Conservation (phyloP, 2,329 filamentous ascomycete species). For the Neofusicoccum sp. region DNA sequence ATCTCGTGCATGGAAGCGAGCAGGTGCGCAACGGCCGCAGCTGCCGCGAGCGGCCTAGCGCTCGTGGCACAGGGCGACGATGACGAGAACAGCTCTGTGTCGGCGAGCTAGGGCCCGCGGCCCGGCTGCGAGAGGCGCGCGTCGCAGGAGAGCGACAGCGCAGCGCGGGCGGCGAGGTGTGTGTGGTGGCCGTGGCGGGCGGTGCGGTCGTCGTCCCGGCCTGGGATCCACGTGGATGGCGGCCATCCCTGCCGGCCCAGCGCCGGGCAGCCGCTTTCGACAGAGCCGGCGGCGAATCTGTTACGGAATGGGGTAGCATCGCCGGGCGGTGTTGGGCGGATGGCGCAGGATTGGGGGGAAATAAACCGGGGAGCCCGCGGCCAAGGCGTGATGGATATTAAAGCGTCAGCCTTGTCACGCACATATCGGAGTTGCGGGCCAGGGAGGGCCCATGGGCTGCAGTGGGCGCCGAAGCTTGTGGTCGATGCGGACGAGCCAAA, state of each 20-base stretch:
- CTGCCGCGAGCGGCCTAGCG: constrained; percentile 8
- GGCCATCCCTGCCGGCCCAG: background rate
- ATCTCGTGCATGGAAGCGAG: constrained; percentile 20
- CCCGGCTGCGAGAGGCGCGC: background rate
- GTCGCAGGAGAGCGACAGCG: background rate
- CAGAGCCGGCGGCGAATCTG: background rate
- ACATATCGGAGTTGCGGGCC: constrained; percentile 9
- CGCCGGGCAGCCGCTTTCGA: background rate
- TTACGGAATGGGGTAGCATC: constrained; percentile 9
- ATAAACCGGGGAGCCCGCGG: background rate
- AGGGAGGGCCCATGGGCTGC: background rate
- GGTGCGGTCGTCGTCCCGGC: too few relatives aligned
- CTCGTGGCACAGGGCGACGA: background rate
- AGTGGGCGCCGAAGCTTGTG: background rate
- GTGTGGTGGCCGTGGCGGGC: too few relatives aligned
- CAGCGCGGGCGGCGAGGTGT: too few relatives aligned
- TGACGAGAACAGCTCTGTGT: background rate
- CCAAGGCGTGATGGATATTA: background rate
- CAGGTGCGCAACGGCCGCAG: constrained; percentile 7
- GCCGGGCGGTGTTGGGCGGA: background rate
- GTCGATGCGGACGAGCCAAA: background rate
- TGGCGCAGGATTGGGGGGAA: constrained; percentile 1
- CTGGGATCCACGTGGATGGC: background rate
- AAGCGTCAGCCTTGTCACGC: constrained; percentile 9
- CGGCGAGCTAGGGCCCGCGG: constrained; percentile 5